Percentiles rank a stretch among this genome's conserved stretches.
These are phyloP conservation scores for Gossypium trilobum DNA, from an alignment of 441 rosid genomes.

Conservation along the genomic window DNA sequence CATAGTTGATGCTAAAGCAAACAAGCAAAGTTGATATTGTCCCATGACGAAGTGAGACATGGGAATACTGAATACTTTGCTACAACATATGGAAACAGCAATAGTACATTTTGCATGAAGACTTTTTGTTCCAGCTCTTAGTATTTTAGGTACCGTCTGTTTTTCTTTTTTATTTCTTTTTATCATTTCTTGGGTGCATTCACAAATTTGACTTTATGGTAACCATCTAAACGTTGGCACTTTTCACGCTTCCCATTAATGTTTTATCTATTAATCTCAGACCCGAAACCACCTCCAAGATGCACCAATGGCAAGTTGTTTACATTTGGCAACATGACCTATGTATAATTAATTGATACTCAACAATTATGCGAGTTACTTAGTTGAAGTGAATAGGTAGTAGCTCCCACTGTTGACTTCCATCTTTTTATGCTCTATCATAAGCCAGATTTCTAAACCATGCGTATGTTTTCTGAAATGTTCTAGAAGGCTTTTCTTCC, in stretches of 20 bases:
- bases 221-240: background rate
- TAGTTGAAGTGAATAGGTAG: background rate
- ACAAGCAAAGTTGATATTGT: conserved; percentile 48
- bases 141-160: background rate
- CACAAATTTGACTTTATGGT: background rate
- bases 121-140: background rate
- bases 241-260: background rate
- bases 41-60: conserved; percentile 43
- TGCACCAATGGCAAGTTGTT: background rate
- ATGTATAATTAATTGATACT: conserved; percentile 2
- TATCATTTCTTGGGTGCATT: background rate
- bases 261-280: background rate
- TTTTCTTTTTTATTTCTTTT: background rate
- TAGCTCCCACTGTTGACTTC: background rate
- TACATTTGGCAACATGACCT: background rate
- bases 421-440: background rate
- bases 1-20: conserved; percentile 67
- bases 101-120: background rate
- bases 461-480: background rate
- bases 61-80: conserved; percentile 42
- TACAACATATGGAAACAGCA: conserved; percentile 24
- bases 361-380: background rate
- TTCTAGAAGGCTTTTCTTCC: background rate
- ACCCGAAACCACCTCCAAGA: background rate
- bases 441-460: background rate